A percentile compares a stretch with the other conserved stretches of the same genome.
phyloP scores from a whole-genome alignment of 768 basidiomycete species.

The Trametes meyenii region DNA sequence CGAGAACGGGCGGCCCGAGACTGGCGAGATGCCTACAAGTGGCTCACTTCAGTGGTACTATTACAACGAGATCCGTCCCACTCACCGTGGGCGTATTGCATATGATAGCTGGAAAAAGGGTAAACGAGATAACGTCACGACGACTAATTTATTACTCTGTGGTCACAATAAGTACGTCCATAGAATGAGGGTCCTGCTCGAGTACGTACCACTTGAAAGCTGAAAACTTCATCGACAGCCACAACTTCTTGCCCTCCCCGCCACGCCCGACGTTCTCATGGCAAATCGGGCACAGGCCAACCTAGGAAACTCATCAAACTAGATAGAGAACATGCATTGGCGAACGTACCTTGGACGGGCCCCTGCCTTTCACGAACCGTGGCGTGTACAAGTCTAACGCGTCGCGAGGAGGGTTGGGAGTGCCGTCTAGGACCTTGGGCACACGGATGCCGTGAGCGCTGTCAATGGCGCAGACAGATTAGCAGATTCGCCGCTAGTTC shows the following conservation, averaged over 20 bases:
- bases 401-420: conserved; percentile 61
- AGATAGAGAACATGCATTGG: neutral
- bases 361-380: conserved; percentile 72
- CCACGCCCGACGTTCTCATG: conserved; percentile 60
- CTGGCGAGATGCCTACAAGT: conserved; percentile 65
- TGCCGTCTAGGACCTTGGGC: conserved; percentile 40
- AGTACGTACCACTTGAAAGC: conserved; percentile 75
- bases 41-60: conserved; percentile 3
- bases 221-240: conserved; percentile 80
- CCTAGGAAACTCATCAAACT: conserved; percentile 12
- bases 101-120: conserved; percentile 60
- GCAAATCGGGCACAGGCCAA: conserved; percentile 80
- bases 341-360: conserved; percentile 52
- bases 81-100: conserved; percentile 80
- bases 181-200: neutral
- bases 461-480: neutral
- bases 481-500: neutral
- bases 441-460: neutral
- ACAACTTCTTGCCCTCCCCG: conserved; percentile 63
- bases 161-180: neutral
- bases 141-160: conserved; percentile 1
- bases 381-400: conserved; percentile 77
- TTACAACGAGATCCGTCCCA: neutral
- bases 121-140: neutral
- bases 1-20: conserved; percentile 71